A percentile compares a stretch with the other conserved stretches of the same genome.
These are phyloP conservation scores for Neodidymelliopsis sp. DNA, from an alignment of 2,329 filamentous ascomycete genomes.

Conservation along the genomic window DNA sequence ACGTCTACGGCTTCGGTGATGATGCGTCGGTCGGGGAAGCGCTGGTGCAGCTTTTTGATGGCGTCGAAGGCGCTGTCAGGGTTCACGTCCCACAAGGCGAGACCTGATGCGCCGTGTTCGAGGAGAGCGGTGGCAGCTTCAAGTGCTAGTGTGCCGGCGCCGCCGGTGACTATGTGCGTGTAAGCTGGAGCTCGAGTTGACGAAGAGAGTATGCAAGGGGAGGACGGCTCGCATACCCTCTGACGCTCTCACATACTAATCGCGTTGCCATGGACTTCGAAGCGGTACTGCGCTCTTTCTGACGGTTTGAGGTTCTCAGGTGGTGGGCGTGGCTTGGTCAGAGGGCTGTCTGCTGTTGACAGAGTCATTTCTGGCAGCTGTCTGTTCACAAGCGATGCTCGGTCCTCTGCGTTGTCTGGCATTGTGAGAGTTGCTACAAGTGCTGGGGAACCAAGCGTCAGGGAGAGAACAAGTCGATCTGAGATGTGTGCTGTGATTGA, in stretches of 20 bases:
- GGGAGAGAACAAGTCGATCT: neutral
- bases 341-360: constrained; percentile 55
- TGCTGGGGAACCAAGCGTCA: no score
- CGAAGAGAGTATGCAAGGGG: neutral
- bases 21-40: constrained; percentile 65
- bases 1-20: constrained; percentile 65
- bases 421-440: constrained; percentile 36
- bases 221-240: constrained; percentile 19
- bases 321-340: constrained; percentile 53
- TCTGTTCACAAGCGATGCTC: constrained; percentile 55
- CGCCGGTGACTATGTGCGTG: constrained; percentile 64
- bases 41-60: constrained; percentile 56
- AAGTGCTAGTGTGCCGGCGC: constrained; percentile 69
- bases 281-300: constrained; percentile 56
- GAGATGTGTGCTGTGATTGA: neutral
- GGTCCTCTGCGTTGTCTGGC: constrained; percentile 48
- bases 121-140: constrained; percentile 68
- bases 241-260: constrained; percentile 54
- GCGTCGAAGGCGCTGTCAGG: constrained; percentile 51
- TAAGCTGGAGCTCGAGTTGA: constrained; percentile 10
- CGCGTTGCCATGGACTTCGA: constrained; percentile 61
- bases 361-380: constrained; percentile 59
- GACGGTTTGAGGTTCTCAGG: constrained; percentile 52
- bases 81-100: constrained; percentile 68
- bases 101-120: constrained; percentile 68